Evolutionary conservation across 2,329 filamentous ascomycete species (phyloP).

Genomic region (Cercospora sojina): DNA sequence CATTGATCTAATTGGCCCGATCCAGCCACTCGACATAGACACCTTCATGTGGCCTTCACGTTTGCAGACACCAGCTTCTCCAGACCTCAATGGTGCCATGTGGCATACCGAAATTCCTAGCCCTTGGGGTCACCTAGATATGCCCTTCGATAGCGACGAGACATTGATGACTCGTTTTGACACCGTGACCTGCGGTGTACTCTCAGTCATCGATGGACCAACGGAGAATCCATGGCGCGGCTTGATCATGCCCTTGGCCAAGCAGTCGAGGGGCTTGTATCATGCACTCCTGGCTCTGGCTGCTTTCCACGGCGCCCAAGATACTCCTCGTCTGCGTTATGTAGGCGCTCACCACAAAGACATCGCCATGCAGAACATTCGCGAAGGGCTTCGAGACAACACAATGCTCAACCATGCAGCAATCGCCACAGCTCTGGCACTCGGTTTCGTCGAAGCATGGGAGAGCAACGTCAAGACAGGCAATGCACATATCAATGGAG

Average conservation of each 20-base stretch:
- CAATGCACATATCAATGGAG: slow-evolving; percentile 67
- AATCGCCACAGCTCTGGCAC: slow-evolving; percentile 66
- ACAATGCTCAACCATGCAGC: slow-evolving; percentile 65
- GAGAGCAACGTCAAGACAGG: slow-evolving; percentile 68
- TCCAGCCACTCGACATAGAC: slow-evolving; percentile 18
- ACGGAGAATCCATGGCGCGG: slow-evolving; percentile 71
- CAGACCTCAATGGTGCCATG: slow-evolving; percentile 6
- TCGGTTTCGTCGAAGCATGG: slow-evolving; percentile 71
- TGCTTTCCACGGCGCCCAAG: slow-evolving; percentile 64
- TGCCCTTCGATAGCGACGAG: slow-evolving; percentile 50
- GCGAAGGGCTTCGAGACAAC: slow-evolving; percentile 54
- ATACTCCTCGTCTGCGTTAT: slow-evolving; percentile 57
- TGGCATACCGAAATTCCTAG: slow-evolving; percentile 1
- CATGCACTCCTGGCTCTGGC: slow-evolving; percentile 69
- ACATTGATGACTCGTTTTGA: slow-evolving; percentile 64
- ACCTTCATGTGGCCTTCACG: slow-evolving; percentile 23
- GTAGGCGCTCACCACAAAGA: slow-evolving; percentile 69
- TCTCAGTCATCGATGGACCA: slow-evolving; percentile 68
- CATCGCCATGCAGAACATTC: slow-evolving; percentile 60
- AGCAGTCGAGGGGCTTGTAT: slow-evolving; percentile 63
- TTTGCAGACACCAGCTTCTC: slow-evolving; percentile 20
- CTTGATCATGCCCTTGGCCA: slow-evolving; percentile 67
- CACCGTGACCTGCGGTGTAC: slow-evolving; percentile 65
- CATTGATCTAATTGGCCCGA: slow-evolving; percentile 23
- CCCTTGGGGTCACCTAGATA: slow-evolving; percentile 29